Conservation (phyloP, 2,329 filamentous ascomycete genomes). For the Pyrenochaeta sp. region DNA sequence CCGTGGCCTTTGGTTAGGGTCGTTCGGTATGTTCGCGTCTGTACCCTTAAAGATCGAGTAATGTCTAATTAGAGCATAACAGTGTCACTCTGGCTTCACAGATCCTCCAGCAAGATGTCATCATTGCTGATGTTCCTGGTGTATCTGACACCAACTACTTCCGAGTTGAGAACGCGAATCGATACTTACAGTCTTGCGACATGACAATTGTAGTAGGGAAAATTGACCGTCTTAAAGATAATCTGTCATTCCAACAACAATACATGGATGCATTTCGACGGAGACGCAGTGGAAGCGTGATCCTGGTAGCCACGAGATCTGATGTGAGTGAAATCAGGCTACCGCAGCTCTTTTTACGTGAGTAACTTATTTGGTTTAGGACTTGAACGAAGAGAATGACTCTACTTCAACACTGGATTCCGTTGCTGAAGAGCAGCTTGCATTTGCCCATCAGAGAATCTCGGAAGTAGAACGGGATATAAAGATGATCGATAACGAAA, state of each 20-base stretch:
- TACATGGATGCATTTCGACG: constrained; percentile 22
- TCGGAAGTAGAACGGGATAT: background rate
- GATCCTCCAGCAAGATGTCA: constrained; percentile 15
- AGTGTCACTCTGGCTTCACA: constrained; percentile 11
- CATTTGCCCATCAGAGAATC: constrained; percentile 3
- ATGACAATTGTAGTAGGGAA: constrained; percentile 28
- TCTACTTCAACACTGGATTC: constrained; percentile 5
- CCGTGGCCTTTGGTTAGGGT: constrained; percentile 35
- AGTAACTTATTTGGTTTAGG: background rate
- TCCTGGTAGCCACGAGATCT: constrained; percentile 27
- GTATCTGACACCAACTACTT: constrained; percentile 19
- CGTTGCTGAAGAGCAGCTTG: constrained; percentile 6
- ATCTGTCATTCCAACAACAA: constrained; percentile 15
- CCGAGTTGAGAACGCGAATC: constrained; percentile 15
- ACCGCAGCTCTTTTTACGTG: background rate
- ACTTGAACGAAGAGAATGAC: constrained; percentile 11
- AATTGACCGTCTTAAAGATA: constrained; percentile 20
- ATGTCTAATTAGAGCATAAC: background rate
- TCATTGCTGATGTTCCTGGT: constrained; percentile 30
- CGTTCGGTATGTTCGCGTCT: constrained; percentile 7
- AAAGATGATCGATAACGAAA: background rate
- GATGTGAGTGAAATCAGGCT: constrained; percentile 15
- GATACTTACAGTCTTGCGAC: constrained; percentile 26
- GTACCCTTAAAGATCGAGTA: too few species aligned
- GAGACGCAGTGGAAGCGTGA: constrained; percentile 24